Evolutionary conservation across 2,329 filamentous ascomycete genomes (phyloP), one percentile per base, ranked within the genome.

Genomic region (Colletotrichum coccodes): DNA sequence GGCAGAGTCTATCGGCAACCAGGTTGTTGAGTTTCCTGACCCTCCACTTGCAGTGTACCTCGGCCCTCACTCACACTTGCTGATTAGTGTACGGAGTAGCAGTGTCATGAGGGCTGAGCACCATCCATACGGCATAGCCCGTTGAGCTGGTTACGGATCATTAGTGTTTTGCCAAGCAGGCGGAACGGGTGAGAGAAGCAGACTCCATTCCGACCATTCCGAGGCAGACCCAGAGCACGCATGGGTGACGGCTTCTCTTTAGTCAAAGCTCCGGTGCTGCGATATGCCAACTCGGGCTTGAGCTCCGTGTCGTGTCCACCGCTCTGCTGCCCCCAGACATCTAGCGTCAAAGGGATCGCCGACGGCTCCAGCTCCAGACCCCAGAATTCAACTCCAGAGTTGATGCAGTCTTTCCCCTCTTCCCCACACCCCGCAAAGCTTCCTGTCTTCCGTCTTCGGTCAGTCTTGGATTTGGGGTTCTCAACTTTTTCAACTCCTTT

Each of bases 341-440:
- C 12, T 60, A 66, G 61, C 49, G 56, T 60, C 54, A 56, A 68
- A 28, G 47, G n/a, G 54, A 60, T 60, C 66, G 56, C 66, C 66
- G 21, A 66, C 61, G 47, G 66, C 54, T 49, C 66, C 65, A 54
- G 60, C 53, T 53, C 60, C 64, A 54, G 47, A 59, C 60, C 64
- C 60, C 64, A 58, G 40, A 64, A 12, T 59, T 59, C 32, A 16
- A 53, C 36, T 59, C 60, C 40, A 40, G 47, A 49, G 21, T n/a
- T 54, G 32, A 53, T 64, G 64, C 61, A 53, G 53, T 42, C 18
- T 42, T 46, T 64, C 59, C 68, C 65, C 68, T 69, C 64, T 66
- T 66, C 72, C 72, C 72, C 72, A 72, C 73, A 73, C 72, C 72
- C 73, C 73, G 70, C 73, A 73, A 69, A 69, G 26, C 26, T 42